Evolutionary conservation across 1,284 basidiomycete species (phyloP).

Genomic region (Cutaneotrichosporon sp.): DNA sequence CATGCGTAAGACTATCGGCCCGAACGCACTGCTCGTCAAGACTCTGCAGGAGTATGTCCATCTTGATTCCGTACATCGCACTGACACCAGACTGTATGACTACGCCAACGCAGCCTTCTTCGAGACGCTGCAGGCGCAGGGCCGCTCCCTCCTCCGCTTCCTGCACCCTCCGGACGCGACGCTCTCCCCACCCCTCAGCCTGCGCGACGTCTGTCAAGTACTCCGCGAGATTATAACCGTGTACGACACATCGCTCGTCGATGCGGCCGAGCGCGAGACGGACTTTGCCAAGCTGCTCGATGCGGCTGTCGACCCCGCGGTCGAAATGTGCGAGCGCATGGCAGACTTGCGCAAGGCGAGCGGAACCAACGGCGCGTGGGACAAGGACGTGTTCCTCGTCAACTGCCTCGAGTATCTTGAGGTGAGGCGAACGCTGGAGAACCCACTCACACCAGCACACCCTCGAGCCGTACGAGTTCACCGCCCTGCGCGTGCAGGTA

Average conservation of each 20-base stretch:
- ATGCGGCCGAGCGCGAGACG: slow-evolving; percentile 49
- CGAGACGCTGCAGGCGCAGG: slow-evolving; percentile 77
- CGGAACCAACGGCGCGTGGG: slow-evolving; percentile 61
- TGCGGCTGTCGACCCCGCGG: slow-evolving; percentile 74
- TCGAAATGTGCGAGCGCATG: slow-evolving; percentile 70
- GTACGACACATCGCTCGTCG: slow-evolving; percentile 74
- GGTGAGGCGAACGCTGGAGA: not conserved
- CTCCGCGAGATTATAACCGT: slow-evolving; percentile 84
- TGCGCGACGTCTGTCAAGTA: slow-evolving; percentile 77
- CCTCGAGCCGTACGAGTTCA: slow-evolving; percentile 72
- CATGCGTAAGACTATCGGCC: slow-evolving; percentile 87
- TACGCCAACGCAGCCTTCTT: slow-evolving; percentile 79
- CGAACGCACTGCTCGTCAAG: slow-evolving; percentile 69
- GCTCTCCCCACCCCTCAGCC: slow-evolving; percentile 69
- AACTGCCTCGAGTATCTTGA: slow-evolving; percentile 75
- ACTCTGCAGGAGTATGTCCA: slow-evolving; percentile 73
- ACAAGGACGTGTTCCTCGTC: slow-evolving; percentile 73
- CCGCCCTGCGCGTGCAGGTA: slow-evolving; percentile 61
- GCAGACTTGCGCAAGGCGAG: slow-evolving; percentile 59
- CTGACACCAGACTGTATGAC: slow-evolving; percentile 67
- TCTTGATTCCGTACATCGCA: too few relatives aligned
- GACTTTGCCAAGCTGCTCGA: slow-evolving; percentile 73
- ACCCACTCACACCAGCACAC: slow-evolving; percentile 58
- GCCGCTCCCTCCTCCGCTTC: slow-evolving; percentile 68
- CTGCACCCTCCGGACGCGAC: slow-evolving; percentile 71